Conservation (phyloP, 208 protist species). For the Trypanosoma lewisi region DNA sequence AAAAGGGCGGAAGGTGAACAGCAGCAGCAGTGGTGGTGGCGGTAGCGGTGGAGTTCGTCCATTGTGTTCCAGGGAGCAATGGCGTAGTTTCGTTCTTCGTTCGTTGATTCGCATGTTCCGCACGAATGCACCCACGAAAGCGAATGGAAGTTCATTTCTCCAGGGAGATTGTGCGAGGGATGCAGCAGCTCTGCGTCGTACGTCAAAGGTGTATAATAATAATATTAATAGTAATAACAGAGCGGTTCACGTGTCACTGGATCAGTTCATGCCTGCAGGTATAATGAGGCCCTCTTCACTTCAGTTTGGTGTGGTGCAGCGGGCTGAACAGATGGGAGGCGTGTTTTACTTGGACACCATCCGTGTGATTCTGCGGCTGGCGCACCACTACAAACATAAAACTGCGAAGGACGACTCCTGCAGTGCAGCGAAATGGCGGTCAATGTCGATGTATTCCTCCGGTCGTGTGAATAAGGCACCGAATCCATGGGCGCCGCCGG, state of each 20-base stretch:
- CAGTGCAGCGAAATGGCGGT: not conserved
- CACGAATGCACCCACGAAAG: slow-evolving; percentile 7
- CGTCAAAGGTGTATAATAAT: slow-evolving; percentile 4
- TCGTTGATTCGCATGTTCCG: slow-evolving; percentile 31
- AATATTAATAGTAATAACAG: not conserved
- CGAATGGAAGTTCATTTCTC: not conserved
- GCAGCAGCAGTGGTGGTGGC: too few relatives aligned
- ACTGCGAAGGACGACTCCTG: not conserved
- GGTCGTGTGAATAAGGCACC: slow-evolving; percentile 22
- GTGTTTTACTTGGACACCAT: slow-evolving; percentile 55
- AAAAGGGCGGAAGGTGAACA: not conserved
- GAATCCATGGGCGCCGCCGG: slow-evolving; percentile 43
- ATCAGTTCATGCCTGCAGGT: not conserved
- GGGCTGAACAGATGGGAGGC: slow-evolving; percentile 35
- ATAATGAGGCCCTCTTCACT: not conserved
- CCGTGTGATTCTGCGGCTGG: slow-evolving; percentile 45
- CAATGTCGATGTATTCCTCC: not conserved
- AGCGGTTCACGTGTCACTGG: too few relatives aligned
- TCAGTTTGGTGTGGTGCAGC: slow-evolving; percentile 32
- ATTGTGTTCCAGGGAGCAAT: slow-evolving; percentile 28
- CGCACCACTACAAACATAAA: slow-evolving; percentile 45
- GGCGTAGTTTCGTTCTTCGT: slow-evolving; percentile 36
- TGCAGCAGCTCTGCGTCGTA: slow-evolving; percentile 9
- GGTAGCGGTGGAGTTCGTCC: not conserved
- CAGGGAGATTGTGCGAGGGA: not conserved